Base-by-base conservation (phyloP, 371 early-diverging fungal species). In the Parasitella parasitica region DNA sequence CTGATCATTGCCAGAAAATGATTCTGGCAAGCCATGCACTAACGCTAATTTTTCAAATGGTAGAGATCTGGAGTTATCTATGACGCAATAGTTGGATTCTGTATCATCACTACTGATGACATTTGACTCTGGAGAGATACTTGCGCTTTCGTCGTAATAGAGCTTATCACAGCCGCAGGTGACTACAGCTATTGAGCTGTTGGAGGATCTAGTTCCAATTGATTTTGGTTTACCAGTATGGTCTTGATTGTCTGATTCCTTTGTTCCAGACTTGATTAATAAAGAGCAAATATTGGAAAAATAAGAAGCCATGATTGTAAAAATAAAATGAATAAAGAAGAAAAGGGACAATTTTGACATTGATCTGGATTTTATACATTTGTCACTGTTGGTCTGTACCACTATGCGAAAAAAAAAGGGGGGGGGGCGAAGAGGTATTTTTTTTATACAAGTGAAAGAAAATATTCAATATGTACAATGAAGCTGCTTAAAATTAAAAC, bases 401-500 rank as follows among this genome's bases (percentile, higher is more conserved):
- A 37, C 16, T 38, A 28, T 38, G 22, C 20, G 27, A 32, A 52
- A 55, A 54, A 54, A 38, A 35, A 30, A 30, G 54, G 36, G 36
- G 12, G 20, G 13, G 15, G 38, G 13, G 38, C 13, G 15, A 36
- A 36, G 37, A 9, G 34, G 34, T 15, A 18, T 39, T 16, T 39
- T n/a, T 32, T 32, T 32, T 32, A 22, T 43, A 43, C 43, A 43
- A 22, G 22, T 43, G 22, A 43, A 43, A 43, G 18, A 43, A 54
- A 54, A 38, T 38, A 54, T 26, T 24, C 3, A 15, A 13, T 59
- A 50, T 59, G 51, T 59, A 60, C 52, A 60, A 22, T 43, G 18
- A 7, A 18, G 11, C 8, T 6, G 20, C 22, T 18, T 20, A 11
- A 20, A 39, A 22, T 70, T 76, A 84, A 66, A 84, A 85, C 36